phyloP scores from a whole-genome alignment of 306 rosid species.

The Astragalus membranaceus region DNA sequence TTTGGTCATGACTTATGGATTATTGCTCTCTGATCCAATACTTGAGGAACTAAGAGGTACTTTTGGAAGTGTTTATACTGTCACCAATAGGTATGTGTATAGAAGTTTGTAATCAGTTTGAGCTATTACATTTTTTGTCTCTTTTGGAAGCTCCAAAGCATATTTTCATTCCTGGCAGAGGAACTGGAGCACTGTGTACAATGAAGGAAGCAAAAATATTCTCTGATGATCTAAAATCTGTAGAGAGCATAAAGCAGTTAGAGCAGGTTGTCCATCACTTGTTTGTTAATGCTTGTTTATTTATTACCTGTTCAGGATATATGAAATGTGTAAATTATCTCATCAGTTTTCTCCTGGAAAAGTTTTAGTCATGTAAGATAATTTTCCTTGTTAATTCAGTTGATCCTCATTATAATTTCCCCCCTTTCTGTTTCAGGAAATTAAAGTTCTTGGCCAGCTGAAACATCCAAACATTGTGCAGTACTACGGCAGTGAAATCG shows the following conservation, averaged over 20 bases:
- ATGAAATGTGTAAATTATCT: background rate
- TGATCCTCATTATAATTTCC: constrained; percentile 6
- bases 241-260: constrained; percentile 83
- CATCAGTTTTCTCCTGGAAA: background rate
- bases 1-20: too few species aligned
- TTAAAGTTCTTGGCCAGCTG: constrained; percentile 78
- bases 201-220: constrained; percentile 92
- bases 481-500: constrained; percentile 90
- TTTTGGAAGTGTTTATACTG: constrained; percentile 90
- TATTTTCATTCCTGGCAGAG: constrained; percentile 30
- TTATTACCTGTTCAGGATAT: background rate
- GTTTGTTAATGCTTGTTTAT: background rate
- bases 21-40: too few species aligned
- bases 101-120: background rate
- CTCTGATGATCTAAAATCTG: constrained; percentile 87
- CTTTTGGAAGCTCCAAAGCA: constrained; percentile 3
- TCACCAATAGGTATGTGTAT: constrained; percentile 63
- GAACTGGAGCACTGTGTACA: constrained; percentile 96
- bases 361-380: background rate
- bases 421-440: constrained; percentile 53
- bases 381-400: background rate
- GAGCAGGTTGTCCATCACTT: constrained; percentile 60
- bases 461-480: constrained; percentile 92
- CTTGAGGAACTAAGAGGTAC: too few species aligned
- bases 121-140: constrained; percentile 17